Conservation (phyloP, 805 yeast genomes). For the Candida qinlingensis region DNA sequence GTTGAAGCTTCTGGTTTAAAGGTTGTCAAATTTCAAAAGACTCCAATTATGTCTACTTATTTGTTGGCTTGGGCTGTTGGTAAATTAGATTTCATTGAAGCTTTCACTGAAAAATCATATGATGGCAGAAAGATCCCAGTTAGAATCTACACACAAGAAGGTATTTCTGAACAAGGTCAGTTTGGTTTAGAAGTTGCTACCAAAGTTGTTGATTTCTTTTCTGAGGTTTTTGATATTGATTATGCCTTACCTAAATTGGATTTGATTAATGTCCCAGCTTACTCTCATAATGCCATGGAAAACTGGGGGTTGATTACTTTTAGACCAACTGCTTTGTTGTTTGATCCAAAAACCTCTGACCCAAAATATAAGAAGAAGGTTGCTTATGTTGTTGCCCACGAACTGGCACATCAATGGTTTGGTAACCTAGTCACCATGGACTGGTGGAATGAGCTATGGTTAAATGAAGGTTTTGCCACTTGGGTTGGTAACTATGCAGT, state of each 20-base stretch:
- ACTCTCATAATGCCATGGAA: conserved; percentile 87
- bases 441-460: conserved; percentile 89
- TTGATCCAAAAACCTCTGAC: conserved; percentile 64
- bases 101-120: conserved; percentile 25
- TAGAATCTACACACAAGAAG: conserved; percentile 76
- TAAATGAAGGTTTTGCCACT: conserved; percentile 85
- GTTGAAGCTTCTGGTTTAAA: conserved; percentile 23
- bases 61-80: conserved; percentile 79
- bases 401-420: conserved; percentile 89
- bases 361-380: conserved; percentile 62
- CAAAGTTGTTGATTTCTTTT: conserved; percentile 67
- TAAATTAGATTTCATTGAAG: conserved; percentile 68
- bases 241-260: conserved; percentile 81
- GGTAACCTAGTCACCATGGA: conserved; percentile 89
- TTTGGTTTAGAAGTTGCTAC: conserved; percentile 71
- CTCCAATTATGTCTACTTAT: conserved; percentile 81
- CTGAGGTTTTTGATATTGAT: conserved; percentile 63
- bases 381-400: conserved; percentile 82
- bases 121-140: conserved; percentile 69
- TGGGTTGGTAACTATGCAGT: conserved; percentile 86
- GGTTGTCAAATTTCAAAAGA: conserved; percentile 47
- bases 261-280: conserved; percentile 74
- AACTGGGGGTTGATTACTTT: conserved; percentile 81
- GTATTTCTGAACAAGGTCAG: conserved; percentile 62
- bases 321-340: conserved; percentile 67